Base-by-base conservation (phyloP, 2,329 filamentous ascomycete genomes). In the Ophiostoma fasciatum region DNA sequence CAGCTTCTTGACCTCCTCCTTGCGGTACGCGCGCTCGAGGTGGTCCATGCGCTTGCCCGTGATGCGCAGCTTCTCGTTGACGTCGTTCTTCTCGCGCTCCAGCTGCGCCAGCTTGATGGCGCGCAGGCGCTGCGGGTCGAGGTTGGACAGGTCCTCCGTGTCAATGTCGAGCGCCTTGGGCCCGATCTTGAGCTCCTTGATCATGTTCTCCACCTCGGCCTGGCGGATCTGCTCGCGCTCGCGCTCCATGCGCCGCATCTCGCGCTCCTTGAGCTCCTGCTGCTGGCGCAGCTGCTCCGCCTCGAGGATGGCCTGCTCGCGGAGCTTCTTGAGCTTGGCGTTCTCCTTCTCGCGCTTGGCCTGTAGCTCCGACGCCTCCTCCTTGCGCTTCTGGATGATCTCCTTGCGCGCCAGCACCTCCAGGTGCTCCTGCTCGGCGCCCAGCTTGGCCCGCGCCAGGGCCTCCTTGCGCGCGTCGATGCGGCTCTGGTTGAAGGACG, bases 31-130 rank as follows among this genome's bases (percentile, higher is more conserved):
- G 64, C 90, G 82, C 66, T 98, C 90, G 49, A 98, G 65, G 61
- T 98, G 88, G 54, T 98, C 90, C 50, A 94, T 82, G 45, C 90
- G 81, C 74, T 94, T 96, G 57, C 81, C 84, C 42, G 87, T 92
- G 49, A 93, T 75, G 50, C 85, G 79, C 36, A 96, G 74, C 55
- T 82, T 84, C 61, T 94, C 85, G 45, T 82, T 83, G 47, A 94
- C 77, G 53, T 90, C 85, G 52, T 88, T 93, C 78, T 96, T 98
- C 68, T 96, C 90, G 49, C 88, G 87, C 63, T 96, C 90, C 10
- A 98, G 74, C 60, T 94, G 88, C 42, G 83, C 81, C 39, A 98
- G 73, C 68, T 96, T 96, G 63, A 98, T 80, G 48, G 82, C 80
- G 56, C 90, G 87, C 49, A 98, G 82, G 45, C 80, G 78, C 58